These are phyloP conservation scores for Penicillium sp. DNA, from an alignment of 2,329 filamentous ascomycete species.

Conservation along the genomic window DNA sequence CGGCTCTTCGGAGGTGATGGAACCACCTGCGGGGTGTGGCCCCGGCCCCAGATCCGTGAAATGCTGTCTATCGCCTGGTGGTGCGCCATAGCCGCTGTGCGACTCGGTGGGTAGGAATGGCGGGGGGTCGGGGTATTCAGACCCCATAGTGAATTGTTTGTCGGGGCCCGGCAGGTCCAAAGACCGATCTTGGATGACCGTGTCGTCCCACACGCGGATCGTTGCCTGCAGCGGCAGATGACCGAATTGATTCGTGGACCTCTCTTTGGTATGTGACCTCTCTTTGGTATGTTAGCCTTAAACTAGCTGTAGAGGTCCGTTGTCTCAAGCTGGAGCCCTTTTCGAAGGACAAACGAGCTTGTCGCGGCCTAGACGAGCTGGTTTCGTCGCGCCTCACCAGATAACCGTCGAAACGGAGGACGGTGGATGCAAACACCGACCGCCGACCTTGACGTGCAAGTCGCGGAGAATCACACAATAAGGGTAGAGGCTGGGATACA, in stretches of 20 bases:
- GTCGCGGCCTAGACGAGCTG: not conserved
- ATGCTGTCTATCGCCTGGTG: not conserved
- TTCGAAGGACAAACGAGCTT: not conserved
- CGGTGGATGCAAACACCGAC: slow-evolving; percentile 28
- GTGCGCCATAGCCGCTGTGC: slow-evolving; percentile 6
- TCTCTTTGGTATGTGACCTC: not conserved
- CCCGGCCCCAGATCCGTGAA: slow-evolving; percentile 1
- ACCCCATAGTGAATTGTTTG: slow-evolving; percentile 9
- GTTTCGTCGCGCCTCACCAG: not conserved
- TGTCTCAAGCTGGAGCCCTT: not conserved
- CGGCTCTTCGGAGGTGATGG: slow-evolving; percentile 22
- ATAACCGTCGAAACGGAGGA: slow-evolving; percentile 12
- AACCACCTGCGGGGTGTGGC: slow-evolving; percentile 3
- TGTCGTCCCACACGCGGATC: not conserved
- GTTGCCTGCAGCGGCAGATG: not conserved
- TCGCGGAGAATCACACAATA: not conserved
- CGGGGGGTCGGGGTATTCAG: slow-evolving; percentile 34
- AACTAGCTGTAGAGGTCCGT: not conserved
- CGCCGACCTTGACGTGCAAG: slow-evolving; percentile 12
- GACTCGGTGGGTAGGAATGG: slow-evolving; percentile 21
- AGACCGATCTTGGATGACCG: slow-evolving; percentile 7
- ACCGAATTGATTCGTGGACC: not conserved
- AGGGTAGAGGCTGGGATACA: not conserved
- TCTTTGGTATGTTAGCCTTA: not conserved
- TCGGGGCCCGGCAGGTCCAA: slow-evolving; percentile 9